Base-by-base conservation (phyloP, 2,329 filamentous ascomycete species). In the Arthrobotrys conoides region DNA sequence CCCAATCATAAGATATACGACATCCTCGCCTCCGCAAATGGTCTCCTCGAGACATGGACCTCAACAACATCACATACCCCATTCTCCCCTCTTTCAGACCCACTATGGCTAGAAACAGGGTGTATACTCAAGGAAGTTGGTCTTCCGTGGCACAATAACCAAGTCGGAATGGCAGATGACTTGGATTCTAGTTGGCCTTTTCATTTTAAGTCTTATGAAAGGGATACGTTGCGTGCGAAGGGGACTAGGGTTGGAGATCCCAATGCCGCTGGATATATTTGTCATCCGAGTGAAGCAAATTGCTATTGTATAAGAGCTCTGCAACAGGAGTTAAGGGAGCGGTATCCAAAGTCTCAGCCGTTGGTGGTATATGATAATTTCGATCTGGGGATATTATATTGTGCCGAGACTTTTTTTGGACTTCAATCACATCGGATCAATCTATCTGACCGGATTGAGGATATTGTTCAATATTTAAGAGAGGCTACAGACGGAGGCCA, bases 271-370 rank as follows among this genome's bases (percentile, higher is more conserved):
- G 71, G 71, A 14, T 76, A 76, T 44, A 38, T 69, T 33, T 61
- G 22, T 4, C 36, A 55, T 22, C 27, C 64, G 1, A 38, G 30
- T n/a, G 71, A 76, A 16, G 72, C 66, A 2, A 76, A 76, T 38
- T 76, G 72, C 12, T 76, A 66, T 18, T 76, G 72, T 27, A 65
- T 76, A 20, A 70, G 72, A 61, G 65, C 72, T 8, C 10, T 76
- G 12, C 72, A 70, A 12, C 57, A 66, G 57, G 72, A 76, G n/a
- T 44, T 76, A 5, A 65, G 72, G 16, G 49, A 70, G 20, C 41
- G 4, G 22, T 48, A 24, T 22, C 66, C 66, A n/a, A 41, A 33
- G 49, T 30, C 33, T 0, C n/a, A 33, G 16, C 64, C 64, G 1
- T 14, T 69, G 1, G 36, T 76, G 2, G 71, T 69, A 38, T 76